Evolutionary conservation across 148 eudicot species (phyloP), one percentile per base, ranked within the genome.

Genomic region (Pouteria glomerata): DNA sequence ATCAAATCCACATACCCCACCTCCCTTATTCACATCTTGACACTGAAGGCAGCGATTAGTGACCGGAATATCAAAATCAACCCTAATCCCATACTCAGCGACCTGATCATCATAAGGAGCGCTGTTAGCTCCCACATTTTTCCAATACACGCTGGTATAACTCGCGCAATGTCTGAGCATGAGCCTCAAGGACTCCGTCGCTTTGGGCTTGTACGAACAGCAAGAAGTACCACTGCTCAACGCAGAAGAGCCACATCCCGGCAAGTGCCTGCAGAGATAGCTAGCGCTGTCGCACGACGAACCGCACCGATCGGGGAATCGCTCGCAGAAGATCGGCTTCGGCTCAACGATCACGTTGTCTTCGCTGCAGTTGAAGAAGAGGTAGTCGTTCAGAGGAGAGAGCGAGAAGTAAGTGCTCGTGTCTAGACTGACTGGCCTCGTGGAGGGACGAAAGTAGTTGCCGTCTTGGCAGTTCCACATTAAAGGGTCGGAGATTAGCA

Each of bases 401-500:
- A 95, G 75, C 0, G 88, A 73, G 52, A 95, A 58, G 53, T 86
- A 97, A 0, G 84, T 84, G 82, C 93, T 85, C 0, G 88, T 88
- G 79, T 95, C 98, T 37, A 91, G 83, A 73, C 96, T 91, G 35
- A 95, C 91, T 3, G 97, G 96, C 39, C 87, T 75, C 1, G 89
- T 77, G 35, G n/a, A n/a, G n/a, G 92, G 87, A 15, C 98, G 86
- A 45, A 87, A 91, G 30, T 70, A 64, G 27, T 74, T 53, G 2
- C 90, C 90, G 71, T 95, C 98, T 21, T 66, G 82, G 74, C 98
- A 95, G 6, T 61, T 77, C 98, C 98, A 95, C 98, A 95, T 95
- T 67, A 62, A 77, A 0, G 96, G 96, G 42, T 91, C 97, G 15
- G 86, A 52, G 18, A 95, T 77, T 26, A 95, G 73, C 14, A 91